Base-by-base conservation (phyloP, 2,329 filamentous ascomycete species). In the Fusarium sp. region DNA sequence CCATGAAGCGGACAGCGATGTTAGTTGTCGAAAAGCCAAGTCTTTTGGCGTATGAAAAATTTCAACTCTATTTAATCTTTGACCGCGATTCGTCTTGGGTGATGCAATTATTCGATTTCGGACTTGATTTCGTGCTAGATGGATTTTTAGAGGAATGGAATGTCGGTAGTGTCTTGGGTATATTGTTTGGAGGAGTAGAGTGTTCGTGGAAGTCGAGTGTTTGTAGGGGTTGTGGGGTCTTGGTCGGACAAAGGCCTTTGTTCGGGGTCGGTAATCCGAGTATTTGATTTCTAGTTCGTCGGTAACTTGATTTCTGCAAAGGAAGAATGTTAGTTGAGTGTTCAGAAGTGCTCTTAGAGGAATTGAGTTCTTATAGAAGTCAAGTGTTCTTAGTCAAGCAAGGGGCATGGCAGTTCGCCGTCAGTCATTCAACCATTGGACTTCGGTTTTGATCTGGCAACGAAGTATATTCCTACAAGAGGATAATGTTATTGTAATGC, bases 1-100 rank as follows among this genome's bases (percentile, higher is more conserved):
- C 65, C 68, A 70, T 47, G 45, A 58, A 60, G 64, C 64, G 68
- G 51, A 55, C 51, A 58, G 59, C 64, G 47, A 45, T 53, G n/a
- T 43, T 38, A 46, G 52, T 65, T 67, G 58, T 53, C 41, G 52
- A 58, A 64, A 71, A 64, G 58, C 41, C 60, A 70, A 64, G 41
- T 49, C 29, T 56, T 67, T 65, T 51, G 67, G 67, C 63, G 38
- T 41, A 41, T 46, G 45, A 43, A 57, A 57, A 67, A 52, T 70
- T 56, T 45, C 45, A 45, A 52, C 57, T 53, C 34, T 22, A 41
- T 54, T 63, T 58, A 57, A 67, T 62, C 16, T 62, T 51, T 24
- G 18, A 44, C 29, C 24, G 22, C 13, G 8, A 20, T 10, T 20
- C 10, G 8, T 43, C 45, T 49, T 44, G 43, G 45, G 34, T 18